A percentile compares a stretch with the other conserved stretches of the same genome.
phyloP scores from a whole-genome alignment of 176 grass and related monocot genomes.

The Olyra latifolia region DNA sequence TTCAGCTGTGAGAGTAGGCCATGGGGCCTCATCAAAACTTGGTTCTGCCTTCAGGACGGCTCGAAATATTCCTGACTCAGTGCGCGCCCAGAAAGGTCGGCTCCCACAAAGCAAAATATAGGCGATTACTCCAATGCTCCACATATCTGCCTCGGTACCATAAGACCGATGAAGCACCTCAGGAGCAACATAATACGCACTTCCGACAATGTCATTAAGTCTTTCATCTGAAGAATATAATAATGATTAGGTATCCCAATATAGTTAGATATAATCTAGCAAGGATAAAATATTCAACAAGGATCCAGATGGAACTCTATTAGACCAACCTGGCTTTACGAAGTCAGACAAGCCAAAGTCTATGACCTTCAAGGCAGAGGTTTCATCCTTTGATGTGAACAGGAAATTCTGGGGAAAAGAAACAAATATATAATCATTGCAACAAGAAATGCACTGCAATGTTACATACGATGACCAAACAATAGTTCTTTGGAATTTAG shows the following conservation, averaged over 20 bases:
- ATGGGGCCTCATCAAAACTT: conserved; percentile 96
- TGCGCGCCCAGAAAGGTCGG: conserved; percentile 96
- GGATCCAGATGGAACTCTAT: background rate
- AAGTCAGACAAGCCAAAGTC: conserved; percentile 99
- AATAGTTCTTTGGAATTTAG: background rate
- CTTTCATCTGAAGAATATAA: conserved; percentile 74
- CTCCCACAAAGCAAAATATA: conserved; percentile 97
- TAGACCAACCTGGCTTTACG: conserved; percentile 88
- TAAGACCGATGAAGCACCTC: conserved; percentile 97
- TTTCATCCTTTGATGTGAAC: conserved; percentile 82
- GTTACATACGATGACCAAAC: background rate
- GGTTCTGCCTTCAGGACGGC: conserved; percentile 97
- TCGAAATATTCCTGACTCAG: conserved; percentile 97
- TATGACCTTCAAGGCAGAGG: conserved; percentile 88
- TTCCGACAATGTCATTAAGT: conserved; percentile 97
- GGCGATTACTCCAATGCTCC: conserved; percentile 98
- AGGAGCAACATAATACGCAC: conserved; percentile 97
- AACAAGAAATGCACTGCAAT: conserved; percentile 3
- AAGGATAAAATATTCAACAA: conserved; percentile 31
- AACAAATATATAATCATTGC: conserved; percentile 22
- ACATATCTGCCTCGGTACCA: conserved; percentile 97
- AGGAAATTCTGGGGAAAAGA: conserved; percentile 83
- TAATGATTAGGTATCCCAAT: conserved; percentile 2
- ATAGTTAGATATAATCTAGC: conserved; percentile 27
- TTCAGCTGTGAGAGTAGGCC: conserved; percentile 83